Evolutionary conservation across 495 filamentous ascomycete genomes (phyloP).

Genomic region (Penicillium dipodomyicola): DNA sequence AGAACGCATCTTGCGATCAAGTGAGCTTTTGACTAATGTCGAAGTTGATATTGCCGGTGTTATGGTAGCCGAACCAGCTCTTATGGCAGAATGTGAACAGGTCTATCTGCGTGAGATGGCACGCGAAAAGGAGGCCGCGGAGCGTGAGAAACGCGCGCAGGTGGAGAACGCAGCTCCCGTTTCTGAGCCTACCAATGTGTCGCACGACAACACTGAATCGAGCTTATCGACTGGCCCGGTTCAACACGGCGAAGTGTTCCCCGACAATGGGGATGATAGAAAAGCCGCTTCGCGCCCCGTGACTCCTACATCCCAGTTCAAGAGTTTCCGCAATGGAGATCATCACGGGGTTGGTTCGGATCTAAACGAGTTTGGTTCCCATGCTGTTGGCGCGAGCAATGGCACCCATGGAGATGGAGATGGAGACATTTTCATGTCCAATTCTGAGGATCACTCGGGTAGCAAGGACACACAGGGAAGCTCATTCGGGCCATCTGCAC

Average conservation of each 20-base stretch:
- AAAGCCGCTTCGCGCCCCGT: constrained; percentile 44
- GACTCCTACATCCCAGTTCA: constrained; percentile 49
- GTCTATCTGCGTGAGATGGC: constrained; percentile 73
- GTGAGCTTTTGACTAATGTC: constrained; percentile 85
- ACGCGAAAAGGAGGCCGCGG: constrained; percentile 62
- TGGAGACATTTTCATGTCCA: constrained; percentile 52
- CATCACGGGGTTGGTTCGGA: constrained; percentile 47
- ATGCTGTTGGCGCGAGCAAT: constrained; percentile 56
- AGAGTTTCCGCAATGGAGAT: constrained; percentile 53
- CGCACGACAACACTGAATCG: constrained; percentile 45
- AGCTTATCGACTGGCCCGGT: constrained; percentile 55
- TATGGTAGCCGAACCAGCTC: constrained; percentile 58
- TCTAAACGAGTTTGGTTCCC: constrained; percentile 40
- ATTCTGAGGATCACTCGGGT: constrained; percentile 44
- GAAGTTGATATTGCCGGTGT: constrained; percentile 83
- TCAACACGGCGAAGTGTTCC: constrained; percentile 57
- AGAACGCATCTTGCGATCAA: constrained; percentile 76
- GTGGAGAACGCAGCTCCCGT: constrained; percentile 25
- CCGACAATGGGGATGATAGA: constrained; percentile 30
- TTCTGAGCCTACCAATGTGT: constrained; percentile 37
- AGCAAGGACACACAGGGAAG: constrained; percentile 44
- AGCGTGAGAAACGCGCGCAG: constrained; percentile 41
- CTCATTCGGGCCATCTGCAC: constrained; percentile 54
- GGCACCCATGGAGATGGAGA: constrained; percentile 65
- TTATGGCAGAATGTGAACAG: constrained; percentile 66